Evolutionary conservation across 768 basidiomycete species (phyloP), one percentile per base, ranked within the genome.

Genomic region (Termitomyces sp.): DNA sequence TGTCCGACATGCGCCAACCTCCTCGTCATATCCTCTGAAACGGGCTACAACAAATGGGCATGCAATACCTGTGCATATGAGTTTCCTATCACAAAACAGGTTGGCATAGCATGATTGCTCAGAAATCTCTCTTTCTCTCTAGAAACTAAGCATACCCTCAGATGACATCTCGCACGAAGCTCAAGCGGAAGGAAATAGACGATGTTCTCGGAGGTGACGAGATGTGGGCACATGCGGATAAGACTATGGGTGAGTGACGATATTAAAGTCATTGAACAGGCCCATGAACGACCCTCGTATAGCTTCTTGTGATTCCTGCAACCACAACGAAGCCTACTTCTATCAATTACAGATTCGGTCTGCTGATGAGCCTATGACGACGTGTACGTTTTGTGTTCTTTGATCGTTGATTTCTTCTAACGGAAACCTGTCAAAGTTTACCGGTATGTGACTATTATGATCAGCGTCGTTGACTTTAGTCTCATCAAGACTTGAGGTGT

Each of bases 51-150:
- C 75, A 94, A 93, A 78, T 96, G 93, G 89, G 87, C 88, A 0
- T 98, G 95, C 69, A 91, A 91, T 64, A 87, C 89, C 1, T 98
- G 97, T 69, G 88, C 97, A 3, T 99, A 98, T 69, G 93, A 98
- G 67, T 98, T 95, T 68, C 91, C 92, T 0, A 93, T 96, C 65
- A 82, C 84, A 3, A 90, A 93, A 67, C 91, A 91, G 75, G 92
- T 63, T 27, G 34, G 53, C 10, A 26, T 46, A 27, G 6, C 47
- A 14, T 13, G 26, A 22, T 47, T 52, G 12, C n/a, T 39, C 32
- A 22, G 50, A 10, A 30, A 18, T 43, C 51, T n/a, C 20, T 3
- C 56, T n/a, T 20, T 37, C 50, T 8, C 4, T 54, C 34, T 30
- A 32, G 34, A 51, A 27, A 37, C 30, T 39, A n/a, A 44, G n/a